These are phyloP conservation scores for Tulasnella sp. DNA, from an alignment of 768 basidiomycete species.

Conservation along the genomic window DNA sequence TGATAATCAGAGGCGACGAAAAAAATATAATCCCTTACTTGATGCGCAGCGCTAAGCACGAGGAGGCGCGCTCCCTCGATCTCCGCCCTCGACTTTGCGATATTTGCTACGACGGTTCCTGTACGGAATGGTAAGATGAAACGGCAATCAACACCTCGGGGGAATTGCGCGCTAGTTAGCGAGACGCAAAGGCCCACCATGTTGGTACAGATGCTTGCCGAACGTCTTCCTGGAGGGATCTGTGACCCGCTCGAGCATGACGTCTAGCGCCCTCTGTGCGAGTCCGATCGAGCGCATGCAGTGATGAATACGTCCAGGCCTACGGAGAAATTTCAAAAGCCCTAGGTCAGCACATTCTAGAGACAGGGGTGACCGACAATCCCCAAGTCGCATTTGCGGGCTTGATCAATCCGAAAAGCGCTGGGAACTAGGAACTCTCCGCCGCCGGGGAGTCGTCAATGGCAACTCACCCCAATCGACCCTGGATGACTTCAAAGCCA, in stretches of 20 bases:
- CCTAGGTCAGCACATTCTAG: neutral
- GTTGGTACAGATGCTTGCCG: constrained; percentile 85
- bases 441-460: neutral
- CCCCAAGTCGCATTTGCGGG: neutral
- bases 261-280: constrained; percentile 78
- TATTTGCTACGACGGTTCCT: constrained; percentile 87
- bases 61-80: constrained; percentile 85
- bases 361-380: neutral
- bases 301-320: constrained; percentile 93
- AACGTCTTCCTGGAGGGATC: constrained; percentile 90
- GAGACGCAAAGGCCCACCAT: constrained; percentile 53
- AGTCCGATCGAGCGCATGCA: constrained; percentile 97
- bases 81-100: constrained; percentile 89
- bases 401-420: neutral
- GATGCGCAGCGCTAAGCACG: constrained; percentile 86
- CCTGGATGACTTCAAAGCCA: constrained; percentile 97
- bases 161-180: neutral
- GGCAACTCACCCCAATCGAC: constrained; percentile 72
- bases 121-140: neutral
- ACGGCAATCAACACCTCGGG: too few species aligned
- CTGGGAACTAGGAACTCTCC: neutral
- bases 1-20: neutral
- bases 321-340: constrained; percentile 36
- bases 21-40: constrained; percentile 44
- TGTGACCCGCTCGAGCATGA: constrained; percentile 89